A percentile compares a stretch with the other conserved stretches of the same genome.
Conservation (phyloP, 257 asterid genomes). For the Gentiana macrophylla region DNA sequence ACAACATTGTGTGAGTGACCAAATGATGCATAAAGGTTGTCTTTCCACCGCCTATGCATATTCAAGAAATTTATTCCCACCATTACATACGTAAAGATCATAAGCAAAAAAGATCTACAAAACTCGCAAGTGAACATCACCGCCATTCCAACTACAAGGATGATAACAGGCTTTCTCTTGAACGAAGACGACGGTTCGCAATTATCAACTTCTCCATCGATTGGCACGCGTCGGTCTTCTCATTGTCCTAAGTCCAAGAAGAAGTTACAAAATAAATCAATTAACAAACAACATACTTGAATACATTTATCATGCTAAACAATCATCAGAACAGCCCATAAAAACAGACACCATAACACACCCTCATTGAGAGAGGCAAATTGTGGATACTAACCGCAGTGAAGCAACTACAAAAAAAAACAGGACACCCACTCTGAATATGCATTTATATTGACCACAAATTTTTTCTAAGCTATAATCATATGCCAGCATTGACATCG, state of each 20-base stretch:
- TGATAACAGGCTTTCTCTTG: constrained; percentile 70
- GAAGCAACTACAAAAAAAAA: too few species aligned
- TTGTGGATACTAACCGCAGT: too few species aligned
- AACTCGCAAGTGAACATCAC: constrained; percentile 19
- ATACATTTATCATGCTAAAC: background rate
- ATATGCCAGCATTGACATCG: too few species aligned
- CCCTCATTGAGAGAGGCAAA: background rate
- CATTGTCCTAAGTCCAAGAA: constrained; percentile 27
- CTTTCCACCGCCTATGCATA: constrained; percentile 73
- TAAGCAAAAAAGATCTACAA: background rate
- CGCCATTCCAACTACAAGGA: constrained; percentile 98
- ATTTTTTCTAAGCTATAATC: too few species aligned
- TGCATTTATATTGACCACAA: too few species aligned
- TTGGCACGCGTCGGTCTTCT: constrained; percentile 35
- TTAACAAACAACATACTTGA: background rate
- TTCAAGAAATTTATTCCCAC: constrained; percentile 7
- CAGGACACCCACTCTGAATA: too few species aligned
- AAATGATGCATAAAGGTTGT: constrained; percentile 83
- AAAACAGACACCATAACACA: background rate
- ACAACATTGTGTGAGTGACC: constrained; percentile 72
- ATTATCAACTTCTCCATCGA: constrained; percentile 52
- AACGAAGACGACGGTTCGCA: constrained; percentile 53
- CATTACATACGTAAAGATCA: background rate
- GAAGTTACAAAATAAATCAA: background rate
- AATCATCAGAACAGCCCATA: background rate